Evolutionary conservation across 495 filamentous ascomycete genomes (phyloP).

Genomic region (Filosporella fistucella): DNA sequence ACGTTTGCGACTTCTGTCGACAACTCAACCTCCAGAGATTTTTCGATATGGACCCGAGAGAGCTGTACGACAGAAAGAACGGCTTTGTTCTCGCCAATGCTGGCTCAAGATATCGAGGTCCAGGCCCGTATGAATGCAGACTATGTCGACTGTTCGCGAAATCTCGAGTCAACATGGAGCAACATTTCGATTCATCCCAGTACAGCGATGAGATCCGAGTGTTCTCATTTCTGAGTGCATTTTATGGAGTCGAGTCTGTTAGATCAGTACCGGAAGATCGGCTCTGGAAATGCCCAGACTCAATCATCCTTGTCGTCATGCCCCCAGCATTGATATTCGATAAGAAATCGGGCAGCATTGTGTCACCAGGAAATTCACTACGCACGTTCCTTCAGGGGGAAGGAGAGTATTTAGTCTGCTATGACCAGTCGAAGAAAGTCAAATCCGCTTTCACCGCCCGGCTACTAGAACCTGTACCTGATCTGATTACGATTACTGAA

Average conservation of each 20-base stretch:
- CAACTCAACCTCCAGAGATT: background rate
- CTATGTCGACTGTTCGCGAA: background rate
- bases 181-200: background rate
- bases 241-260: background rate
- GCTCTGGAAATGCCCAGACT: background rate
- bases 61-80: background rate
- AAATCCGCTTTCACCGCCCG: no score
- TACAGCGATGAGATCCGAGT: background rate
- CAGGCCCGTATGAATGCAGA: background rate
- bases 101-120: background rate
- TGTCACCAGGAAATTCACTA: no score
- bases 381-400: no score
- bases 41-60: background rate
- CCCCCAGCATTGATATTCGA: background rate
- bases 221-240: background rate
- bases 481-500: background rate
- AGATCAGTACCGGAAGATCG: background rate
- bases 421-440: no score
- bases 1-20: background rate
- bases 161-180: background rate
- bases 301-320: background rate
- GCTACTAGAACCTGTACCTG: no score
- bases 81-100: no score
- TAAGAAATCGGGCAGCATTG: no score
- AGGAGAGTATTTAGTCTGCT: no score